phyloP scores from a whole-genome alignment of 2,329 filamentous ascomycete species.

The Alternaria consortialis region DNA sequence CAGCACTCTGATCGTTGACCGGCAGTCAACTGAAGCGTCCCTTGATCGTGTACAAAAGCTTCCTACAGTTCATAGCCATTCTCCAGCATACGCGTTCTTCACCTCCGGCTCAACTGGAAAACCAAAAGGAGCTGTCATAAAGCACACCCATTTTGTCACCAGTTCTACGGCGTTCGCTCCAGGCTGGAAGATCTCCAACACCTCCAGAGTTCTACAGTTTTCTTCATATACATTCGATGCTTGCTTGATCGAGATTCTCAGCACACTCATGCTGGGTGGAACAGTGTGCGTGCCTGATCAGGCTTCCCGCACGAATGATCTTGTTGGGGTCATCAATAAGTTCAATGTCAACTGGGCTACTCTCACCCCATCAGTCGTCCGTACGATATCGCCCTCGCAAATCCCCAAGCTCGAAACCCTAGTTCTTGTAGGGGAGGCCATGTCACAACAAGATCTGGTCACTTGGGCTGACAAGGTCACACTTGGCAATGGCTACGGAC shows the following conservation, averaged over 20 bases:
- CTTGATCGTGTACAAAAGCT: constrained; percentile 39
- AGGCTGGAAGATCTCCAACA: constrained; percentile 54
- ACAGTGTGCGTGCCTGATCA: constrained; percentile 61
- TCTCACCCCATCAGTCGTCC: constrained; percentile 55
- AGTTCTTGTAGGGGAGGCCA: constrained; percentile 44
- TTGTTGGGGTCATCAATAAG: constrained; percentile 52
- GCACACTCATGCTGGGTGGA: constrained; percentile 57
- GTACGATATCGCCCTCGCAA: constrained; percentile 40
- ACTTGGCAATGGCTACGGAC: constrained; percentile 53
- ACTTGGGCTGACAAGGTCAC: constrained; percentile 49
- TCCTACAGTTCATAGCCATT: constrained; percentile 53
- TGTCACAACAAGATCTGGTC: constrained; percentile 45
- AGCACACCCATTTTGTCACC: constrained; percentile 67
- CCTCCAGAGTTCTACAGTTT: constrained; percentile 65
- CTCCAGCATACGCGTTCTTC: constrained; percentile 69
- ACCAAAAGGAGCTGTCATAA: constrained; percentile 69
- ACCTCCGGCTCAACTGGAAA: constrained; percentile 65
- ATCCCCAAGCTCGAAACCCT: constrained; percentile 40
- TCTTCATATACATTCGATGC: constrained; percentile 58
- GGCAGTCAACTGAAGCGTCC: constrained; percentile 53
- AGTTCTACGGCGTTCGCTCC: constrained; percentile 39
- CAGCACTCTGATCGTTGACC: constrained; percentile 43
- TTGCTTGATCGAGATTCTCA: constrained; percentile 58
- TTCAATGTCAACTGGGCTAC: constrained; percentile 54
- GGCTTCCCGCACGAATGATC: constrained; percentile 57